Evolutionary conservation across 345 rosid genomes (phyloP).

Genomic region (Gossypium arboreum): DNA sequence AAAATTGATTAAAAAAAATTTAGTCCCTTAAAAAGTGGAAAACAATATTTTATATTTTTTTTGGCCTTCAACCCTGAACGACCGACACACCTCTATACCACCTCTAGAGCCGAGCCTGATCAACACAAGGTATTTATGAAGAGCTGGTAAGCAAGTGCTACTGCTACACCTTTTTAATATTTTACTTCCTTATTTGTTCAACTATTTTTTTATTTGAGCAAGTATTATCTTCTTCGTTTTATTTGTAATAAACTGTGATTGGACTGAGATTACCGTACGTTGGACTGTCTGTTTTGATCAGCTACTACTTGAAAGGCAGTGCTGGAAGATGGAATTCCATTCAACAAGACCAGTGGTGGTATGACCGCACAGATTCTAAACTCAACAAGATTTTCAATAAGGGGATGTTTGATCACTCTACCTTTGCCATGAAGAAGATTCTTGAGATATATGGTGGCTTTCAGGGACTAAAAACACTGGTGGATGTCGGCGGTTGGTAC

Average conservation of each 20-base stretch:
- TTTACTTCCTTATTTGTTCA: neutral
- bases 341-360: slow-evolving; percentile 73
- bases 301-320: slow-evolving; percentile 80
- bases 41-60: too few species aligned
- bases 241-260: neutral
- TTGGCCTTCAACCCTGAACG: too few species aligned
- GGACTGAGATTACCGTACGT: neutral
- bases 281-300: slow-evolving; percentile 6
- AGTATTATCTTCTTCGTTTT: too few species aligned
- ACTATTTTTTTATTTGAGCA: neutral
- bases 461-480: slow-evolving; percentile 55
- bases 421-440: slow-evolving; percentile 65
- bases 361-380: slow-evolving; percentile 67
- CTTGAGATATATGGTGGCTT: slow-evolving; percentile 73
- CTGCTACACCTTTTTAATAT: too few species aligned
- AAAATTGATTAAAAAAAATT: too few species aligned
- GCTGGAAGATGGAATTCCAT: slow-evolving; percentile 76
- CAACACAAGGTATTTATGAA: too few species aligned
- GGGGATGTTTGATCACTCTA: slow-evolving; percentile 75
- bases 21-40: too few species aligned
- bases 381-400: slow-evolving; percentile 48
- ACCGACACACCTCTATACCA: too few species aligned
- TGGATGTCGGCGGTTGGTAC: slow-evolving; percentile 88
- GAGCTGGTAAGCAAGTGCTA: neutral
- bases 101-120: too few species aligned